phyloP scores from a whole-genome alignment of 2,329 filamentous ascomycete genomes.

The Xylaria arbuscula region DNA sequence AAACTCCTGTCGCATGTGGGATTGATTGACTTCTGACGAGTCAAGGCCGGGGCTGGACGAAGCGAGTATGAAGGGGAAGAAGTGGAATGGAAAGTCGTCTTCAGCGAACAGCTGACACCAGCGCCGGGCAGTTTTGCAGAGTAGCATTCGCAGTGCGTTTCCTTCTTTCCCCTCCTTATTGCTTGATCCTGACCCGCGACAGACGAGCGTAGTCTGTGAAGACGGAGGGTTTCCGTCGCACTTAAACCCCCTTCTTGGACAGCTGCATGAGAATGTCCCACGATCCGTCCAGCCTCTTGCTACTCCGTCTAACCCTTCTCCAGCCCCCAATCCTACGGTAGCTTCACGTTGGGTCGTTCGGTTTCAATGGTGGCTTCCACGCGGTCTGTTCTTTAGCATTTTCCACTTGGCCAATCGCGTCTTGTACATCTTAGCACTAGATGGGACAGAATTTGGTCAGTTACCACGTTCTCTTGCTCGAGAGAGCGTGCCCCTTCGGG shows the following conservation, averaged over 20 bases:
- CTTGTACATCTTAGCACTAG: conserved; percentile 44
- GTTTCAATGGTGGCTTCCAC: conserved; percentile 39
- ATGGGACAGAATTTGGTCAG: conserved; percentile 20
- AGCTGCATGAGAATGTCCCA: conserved; percentile 31
- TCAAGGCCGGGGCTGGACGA: conserved; percentile 14
- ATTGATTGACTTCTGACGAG: conserved; percentile 33
- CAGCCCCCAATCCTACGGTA: conserved; percentile 20
- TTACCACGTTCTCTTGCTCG: not conserved
- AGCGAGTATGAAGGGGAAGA: conserved; percentile 15
- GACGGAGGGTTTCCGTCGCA: conserved; percentile 28
- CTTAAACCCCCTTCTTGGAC: conserved; percentile 17
- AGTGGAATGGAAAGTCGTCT: conserved; percentile 15
- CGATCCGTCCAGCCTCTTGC: conserved; percentile 15
- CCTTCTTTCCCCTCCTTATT: not conserved
- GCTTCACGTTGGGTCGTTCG: not conserved
- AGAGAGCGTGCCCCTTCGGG: not conserved
- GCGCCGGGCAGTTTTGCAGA: conserved; percentile 18
- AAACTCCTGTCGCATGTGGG: conserved; percentile 35
- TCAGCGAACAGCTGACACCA: conserved; percentile 12
- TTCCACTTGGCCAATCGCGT: conserved; percentile 43
- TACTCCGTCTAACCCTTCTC: conserved; percentile 13
- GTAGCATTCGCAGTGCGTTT: conserved; percentile 25
- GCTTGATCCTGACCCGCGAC: conserved; percentile 9
- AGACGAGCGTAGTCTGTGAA: conserved; percentile 2
- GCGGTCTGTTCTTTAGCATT: conserved; percentile 44